Evolutionary conservation across 2,329 filamentous ascomycete species (phyloP).

Genomic region (Cordyceps tenuipes): DNA sequence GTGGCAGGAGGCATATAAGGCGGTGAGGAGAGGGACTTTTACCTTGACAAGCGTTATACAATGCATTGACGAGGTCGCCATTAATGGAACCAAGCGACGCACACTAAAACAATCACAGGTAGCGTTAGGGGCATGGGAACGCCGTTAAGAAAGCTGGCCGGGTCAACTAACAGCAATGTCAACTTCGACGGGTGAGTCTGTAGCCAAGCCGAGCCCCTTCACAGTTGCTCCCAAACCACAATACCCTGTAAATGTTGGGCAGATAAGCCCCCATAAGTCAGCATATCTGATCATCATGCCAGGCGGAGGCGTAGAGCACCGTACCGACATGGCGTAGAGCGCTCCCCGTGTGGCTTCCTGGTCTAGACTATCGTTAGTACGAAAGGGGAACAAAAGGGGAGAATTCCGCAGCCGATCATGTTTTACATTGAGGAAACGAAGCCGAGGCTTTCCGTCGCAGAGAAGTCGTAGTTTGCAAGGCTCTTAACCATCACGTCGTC

Average conservation of each 20-base stretch:
- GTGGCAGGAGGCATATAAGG: neutral
- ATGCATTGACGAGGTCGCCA: conserved; percentile 51
- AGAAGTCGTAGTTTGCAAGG: conserved; percentile 73
- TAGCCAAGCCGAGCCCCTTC: conserved; percentile 50
- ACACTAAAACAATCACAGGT: conserved; percentile 36
- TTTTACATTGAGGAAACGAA: conserved; percentile 81
- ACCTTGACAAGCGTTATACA: conserved; percentile 51
- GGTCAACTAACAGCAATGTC: conserved; percentile 58
- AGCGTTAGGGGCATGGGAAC: neutral
- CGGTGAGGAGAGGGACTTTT: conserved; percentile 15
- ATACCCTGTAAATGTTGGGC: conserved; percentile 47
- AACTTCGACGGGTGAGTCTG: conserved; percentile 49
- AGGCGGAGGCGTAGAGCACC: conserved; percentile 1
- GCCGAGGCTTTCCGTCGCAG: conserved; percentile 58
- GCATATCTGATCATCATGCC: neutral
- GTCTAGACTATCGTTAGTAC: conserved; percentile 21
- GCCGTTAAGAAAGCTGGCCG: neutral
- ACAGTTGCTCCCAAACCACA: conserved; percentile 65
- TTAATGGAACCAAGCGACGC: conserved; percentile 77
- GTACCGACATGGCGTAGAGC: conserved; percentile 24
- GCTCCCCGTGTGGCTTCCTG: conserved; percentile 26
- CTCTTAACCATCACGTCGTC: conserved; percentile 57
- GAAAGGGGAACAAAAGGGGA: neutral
- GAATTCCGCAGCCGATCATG: neutral
- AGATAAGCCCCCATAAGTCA: neutral